Evolutionary conservation across 257 asterid species (phyloP), one percentile per base, ranked within the genome.

Genomic region (Scutellaria baicalensis): DNA sequence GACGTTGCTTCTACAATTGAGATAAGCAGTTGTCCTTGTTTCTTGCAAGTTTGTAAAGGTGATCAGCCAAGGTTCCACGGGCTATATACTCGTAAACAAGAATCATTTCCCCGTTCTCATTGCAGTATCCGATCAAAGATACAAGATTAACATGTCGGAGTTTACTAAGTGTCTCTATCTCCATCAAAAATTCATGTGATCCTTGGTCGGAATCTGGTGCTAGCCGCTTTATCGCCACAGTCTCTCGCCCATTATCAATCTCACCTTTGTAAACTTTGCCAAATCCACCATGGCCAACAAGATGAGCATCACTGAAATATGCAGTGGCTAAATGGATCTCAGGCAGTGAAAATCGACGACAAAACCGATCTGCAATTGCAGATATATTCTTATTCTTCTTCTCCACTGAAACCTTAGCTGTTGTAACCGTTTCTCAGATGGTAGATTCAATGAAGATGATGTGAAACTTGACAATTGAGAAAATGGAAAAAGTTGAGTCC

Each of bases 101-200:
- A 16, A 79, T 84, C 82, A 43, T 64, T 71, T 83, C 85, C 6
- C 51, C 51, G 5, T 73, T 74, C 50, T 84, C 82, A 43, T 64
- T 71, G 76, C 84, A 84, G 74, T 81, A 84, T 48, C 88, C 86
- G 33, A 80, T 71, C 60, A 84, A 72, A 72, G 83, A 78, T 49
- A 84, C 76, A 21, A 84, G 85, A 77, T 81, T 66, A 62, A 74
- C 77, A 57, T 84, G 84, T 8, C 77, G 58, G 56, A 74, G 74
- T 58, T 69, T 51, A n/a, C 82, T 71, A 52, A 84, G 74, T 75
- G 77, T 78, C 67, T 67, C 68, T 23, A 84, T 77, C 75, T 81
- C 89, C 6, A 75, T 75, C 80, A 67, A 52, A 59, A 81, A 84
- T 51, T 81, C 84, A 0, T 13, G 70, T 11, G 40, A 75, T 14